Percentiles rank a stretch among this genome's conserved stretches.
Evolutionary conservation across 768 basidiomycete genomes (phyloP).

Genomic region (Phaffia australis): DNA sequence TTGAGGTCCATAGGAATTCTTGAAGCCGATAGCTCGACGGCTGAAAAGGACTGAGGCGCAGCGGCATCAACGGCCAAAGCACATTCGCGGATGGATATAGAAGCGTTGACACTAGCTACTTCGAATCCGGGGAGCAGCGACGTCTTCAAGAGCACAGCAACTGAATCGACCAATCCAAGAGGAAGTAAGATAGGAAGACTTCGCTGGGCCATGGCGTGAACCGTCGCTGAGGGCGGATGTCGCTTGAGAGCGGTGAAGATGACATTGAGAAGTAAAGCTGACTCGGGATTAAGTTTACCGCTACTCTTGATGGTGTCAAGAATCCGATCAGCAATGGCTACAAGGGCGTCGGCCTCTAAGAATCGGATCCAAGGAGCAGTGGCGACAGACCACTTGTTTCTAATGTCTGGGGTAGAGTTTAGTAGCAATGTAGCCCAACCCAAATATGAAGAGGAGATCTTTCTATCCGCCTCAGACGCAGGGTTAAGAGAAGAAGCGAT

Average conservation of each 20-base stretch:
- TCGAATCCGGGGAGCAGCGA: conserved; percentile 9
- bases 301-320: not conserved
- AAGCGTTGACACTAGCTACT: not conserved
- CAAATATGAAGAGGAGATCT: conserved; percentile 8
- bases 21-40: not conserved
- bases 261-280: conserved; percentile 2
- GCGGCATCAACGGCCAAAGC: conserved; percentile 14
- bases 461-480: not conserved
- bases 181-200: conserved; percentile 19
- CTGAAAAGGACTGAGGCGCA: conserved; percentile 1
- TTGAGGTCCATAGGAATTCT: conserved; percentile 16
- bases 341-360: conserved; percentile 10
- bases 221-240: conserved; percentile 8
- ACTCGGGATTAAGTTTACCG: conserved; percentile 7
- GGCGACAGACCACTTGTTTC: conserved; percentile 9
- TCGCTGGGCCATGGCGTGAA: conserved; percentile 10
- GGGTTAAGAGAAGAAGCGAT: conserved; percentile 6
- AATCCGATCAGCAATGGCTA: conserved; percentile 3
- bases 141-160: conserved; percentile 15
- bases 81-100: not conserved
- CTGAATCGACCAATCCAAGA: conserved; percentile 18
- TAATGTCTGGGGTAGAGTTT: conserved; percentile 1
- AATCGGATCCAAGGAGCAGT: conserved; percentile 20
- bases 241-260: conserved; percentile 16
- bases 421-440: conserved; percentile 15